Conservation (phyloP, 202 grass and related monocot genomes). For the Saccharum hybrid region DNA sequence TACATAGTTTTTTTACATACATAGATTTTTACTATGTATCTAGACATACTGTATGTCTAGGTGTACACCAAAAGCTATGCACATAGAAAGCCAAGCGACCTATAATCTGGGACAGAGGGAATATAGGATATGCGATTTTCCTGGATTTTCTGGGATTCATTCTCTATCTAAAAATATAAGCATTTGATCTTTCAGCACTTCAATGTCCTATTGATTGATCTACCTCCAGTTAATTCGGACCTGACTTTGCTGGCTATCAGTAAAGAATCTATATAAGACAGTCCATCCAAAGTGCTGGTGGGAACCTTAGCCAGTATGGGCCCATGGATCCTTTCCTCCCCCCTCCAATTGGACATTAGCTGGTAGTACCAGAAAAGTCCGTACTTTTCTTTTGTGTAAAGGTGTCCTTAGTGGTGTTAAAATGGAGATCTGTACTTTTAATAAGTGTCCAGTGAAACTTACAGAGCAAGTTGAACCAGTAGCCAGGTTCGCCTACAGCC, state of each 20-base stretch:
- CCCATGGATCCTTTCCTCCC: background rate
- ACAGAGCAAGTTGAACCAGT: background rate
- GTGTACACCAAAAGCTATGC: background rate
- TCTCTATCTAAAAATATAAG: background rate
- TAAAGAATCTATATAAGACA: background rate
- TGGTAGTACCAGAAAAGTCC: background rate
- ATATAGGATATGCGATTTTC: background rate
- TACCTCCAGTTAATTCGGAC: background rate
- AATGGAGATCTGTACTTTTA: background rate
- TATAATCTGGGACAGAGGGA: background rate
- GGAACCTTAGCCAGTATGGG: background rate
- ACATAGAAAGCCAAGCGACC: background rate
- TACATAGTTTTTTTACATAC: background rate
- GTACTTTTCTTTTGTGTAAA: background rate
- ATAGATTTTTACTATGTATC: too few relatives aligned
- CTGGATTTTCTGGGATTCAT: slow-evolving; percentile 1
- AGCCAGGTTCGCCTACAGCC: background rate
- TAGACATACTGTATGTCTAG: background rate
- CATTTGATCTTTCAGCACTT: background rate
- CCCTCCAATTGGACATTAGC: background rate
- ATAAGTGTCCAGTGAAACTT: background rate
- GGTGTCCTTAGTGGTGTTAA: background rate
- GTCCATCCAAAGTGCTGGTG: background rate
- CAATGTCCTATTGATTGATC: background rate
- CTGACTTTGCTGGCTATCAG: background rate